A percentile compares a stretch with the other conserved stretches of the same genome.
Conservation (phyloP, 768 basidiomycete species). For the Tulasnella sp. region DNA sequence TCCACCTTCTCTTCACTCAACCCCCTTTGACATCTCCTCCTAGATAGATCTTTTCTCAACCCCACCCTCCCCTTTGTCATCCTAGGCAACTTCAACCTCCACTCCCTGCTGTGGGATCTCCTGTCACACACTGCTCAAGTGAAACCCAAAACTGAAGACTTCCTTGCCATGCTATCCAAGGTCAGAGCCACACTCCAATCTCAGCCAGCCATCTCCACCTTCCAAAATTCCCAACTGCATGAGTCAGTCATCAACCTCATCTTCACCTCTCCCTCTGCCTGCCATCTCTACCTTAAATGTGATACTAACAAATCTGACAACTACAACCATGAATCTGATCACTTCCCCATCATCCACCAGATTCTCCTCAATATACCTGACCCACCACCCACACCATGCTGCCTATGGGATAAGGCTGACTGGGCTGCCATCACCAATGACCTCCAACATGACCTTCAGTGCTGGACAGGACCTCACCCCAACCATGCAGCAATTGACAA, state of each 20-base stretch:
- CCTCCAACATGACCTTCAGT: not conserved
- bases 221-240: conserved; percentile 12
- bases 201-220: conserved; percentile 5
- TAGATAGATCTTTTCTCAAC: not conserved
- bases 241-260: conserved; percentile 12
- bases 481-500: not conserved
- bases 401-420: not conserved
- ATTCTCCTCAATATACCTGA: no score
- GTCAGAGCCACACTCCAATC: conserved; percentile 10
- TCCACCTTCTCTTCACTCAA: conserved; percentile 9
- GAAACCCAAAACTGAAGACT: not conserved
- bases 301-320: not conserved
- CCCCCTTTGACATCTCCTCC: not conserved
- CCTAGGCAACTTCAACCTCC: conserved; percentile 14
- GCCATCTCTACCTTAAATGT: not conserved
- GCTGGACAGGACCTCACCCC: not conserved
- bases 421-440: not conserved
- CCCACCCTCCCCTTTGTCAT: not conserved
- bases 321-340: conserved; percentile 14
- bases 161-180: not conserved
- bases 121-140: not conserved
- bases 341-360: no score
- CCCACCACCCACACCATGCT: not conserved
- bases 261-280: not conserved
- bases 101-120: conserved; percentile 15